phyloP scores from a whole-genome alignment of 495 filamentous ascomycete species.

The Penicillium flavigenum region DNA sequence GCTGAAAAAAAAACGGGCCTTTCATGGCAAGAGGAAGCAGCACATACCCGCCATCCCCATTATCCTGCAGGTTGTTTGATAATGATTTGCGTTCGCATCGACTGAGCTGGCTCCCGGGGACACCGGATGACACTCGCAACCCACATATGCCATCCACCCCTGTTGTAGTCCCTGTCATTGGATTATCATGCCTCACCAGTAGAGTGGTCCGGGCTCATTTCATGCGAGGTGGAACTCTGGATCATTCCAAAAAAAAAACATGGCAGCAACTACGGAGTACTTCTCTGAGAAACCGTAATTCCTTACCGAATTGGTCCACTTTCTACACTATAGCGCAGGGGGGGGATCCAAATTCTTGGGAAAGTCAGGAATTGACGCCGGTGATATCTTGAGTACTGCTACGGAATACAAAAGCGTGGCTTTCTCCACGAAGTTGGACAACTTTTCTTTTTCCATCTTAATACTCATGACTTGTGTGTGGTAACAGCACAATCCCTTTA shows the following conservation, averaged over 20 bases:
- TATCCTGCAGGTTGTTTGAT: constrained; percentile 13
- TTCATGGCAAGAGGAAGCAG: constrained; percentile 7
- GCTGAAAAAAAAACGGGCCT: constrained; percentile 10
- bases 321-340: not conserved
- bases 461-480: not conserved
- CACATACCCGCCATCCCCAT: constrained; percentile 8
- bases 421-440: not conserved
- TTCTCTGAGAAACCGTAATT: constrained; percentile 6
- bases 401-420: constrained; percentile 14
- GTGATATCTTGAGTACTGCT: constrained; percentile 1
- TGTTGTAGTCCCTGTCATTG: constrained; percentile 9
- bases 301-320: constrained; percentile 1
- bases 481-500: constrained; percentile 4
- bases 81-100: constrained; percentile 18
- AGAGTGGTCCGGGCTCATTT: constrained; percentile 3
- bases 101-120: constrained; percentile 6
- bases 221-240: constrained; percentile 16
- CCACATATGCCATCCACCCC: not conserved
- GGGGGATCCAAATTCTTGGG: not conserved
- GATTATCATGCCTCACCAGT: constrained; percentile 6
- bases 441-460: constrained; percentile 7
- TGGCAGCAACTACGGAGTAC: not conserved
- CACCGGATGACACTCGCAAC: constrained; percentile 1
- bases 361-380: not conserved
- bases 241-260: not conserved